phyloP scores from a whole-genome alignment of 768 basidiomycete species.

The Russula abietina region DNA sequence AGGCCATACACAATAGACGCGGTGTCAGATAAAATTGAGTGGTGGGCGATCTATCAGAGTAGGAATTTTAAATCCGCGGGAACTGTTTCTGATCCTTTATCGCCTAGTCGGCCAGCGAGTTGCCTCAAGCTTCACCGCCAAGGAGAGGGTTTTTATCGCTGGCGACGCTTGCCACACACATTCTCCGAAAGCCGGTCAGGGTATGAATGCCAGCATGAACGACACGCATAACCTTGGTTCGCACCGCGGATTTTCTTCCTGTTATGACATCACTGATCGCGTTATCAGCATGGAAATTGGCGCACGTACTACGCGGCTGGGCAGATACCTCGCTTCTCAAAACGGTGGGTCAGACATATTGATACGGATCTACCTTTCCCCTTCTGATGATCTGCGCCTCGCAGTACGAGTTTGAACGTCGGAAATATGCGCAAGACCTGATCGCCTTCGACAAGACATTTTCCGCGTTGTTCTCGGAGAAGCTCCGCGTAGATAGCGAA shows the following conservation, averaged over 20 bases:
- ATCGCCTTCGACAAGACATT: slow-evolving; percentile 50
- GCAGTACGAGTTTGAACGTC: slow-evolving; percentile 50
- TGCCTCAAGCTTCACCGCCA: slow-evolving; percentile 43
- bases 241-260: not conserved
- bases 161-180: slow-evolving; percentile 50
- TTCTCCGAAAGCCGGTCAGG: slow-evolving; percentile 40
- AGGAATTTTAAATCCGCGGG: slow-evolving; percentile 27
- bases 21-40: slow-evolving; percentile 34
- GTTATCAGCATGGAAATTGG: slow-evolving; percentile 46
- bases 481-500: slow-evolving; percentile 38
- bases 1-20: slow-evolving; percentile 36
- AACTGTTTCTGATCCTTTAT: not conserved
- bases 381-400: not conserved
- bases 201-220: slow-evolving; percentile 50
- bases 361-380: not conserved
- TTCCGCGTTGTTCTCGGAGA: slow-evolving; percentile 48
- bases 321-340: slow-evolving; percentile 41
- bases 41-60: slow-evolving; percentile 51
- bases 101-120: slow-evolving; percentile 49
- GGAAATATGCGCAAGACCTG: slow-evolving; percentile 48
- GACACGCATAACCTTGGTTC: slow-evolving; percentile 45
- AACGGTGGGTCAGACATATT: slow-evolving; percentile 34
- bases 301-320: slow-evolving; percentile 44
- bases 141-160: slow-evolving; percentile 49
- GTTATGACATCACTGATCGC: not conserved